Conservation (phyloP, 345 rosid species). For the Barbarea vulgaris region DNA sequence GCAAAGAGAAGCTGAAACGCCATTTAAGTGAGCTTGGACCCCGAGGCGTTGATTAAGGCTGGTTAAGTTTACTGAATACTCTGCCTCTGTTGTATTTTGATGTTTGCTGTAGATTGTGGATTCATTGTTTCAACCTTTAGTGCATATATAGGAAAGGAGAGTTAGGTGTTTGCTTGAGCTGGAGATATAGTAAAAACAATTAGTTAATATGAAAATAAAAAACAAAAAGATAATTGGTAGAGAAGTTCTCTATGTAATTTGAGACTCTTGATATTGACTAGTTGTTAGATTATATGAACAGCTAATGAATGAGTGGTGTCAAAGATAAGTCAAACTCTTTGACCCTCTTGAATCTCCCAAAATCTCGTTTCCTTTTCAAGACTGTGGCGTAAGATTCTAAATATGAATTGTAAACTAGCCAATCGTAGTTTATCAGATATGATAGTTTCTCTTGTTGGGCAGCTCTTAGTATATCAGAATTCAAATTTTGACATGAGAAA, state of each 20-base stretch:
- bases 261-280: conserved; percentile 33
- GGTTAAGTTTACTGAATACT: conserved; percentile 24
- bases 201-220: conserved; percentile 7
- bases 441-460: conserved; percentile 2
- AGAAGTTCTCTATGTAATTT: conserved; percentile 15
- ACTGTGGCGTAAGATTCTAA: conserved; percentile 34
- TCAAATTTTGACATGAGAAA: conserved; percentile 9
- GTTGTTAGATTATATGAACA: conserved; percentile 69
- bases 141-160: conserved; percentile 41
- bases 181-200: conserved; percentile 23
- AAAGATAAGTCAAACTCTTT: conserved; percentile 63
- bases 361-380: conserved; percentile 40
- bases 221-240: conserved; percentile 21
- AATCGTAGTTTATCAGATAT: conserved; percentile 2
- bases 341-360: conserved; percentile 42
- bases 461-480: not conserved
- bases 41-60: conserved; percentile 18
- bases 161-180: conserved; percentile 43
- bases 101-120: conserved; percentile 27
- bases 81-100: conserved; percentile 18
- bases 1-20: conserved; percentile 31
- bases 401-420: conserved; percentile 8
- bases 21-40: conserved; percentile 26
- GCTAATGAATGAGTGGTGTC: conserved; percentile 68
- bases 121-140: conserved; percentile 30